Evolutionary conservation across 768 basidiomycete species (phyloP).

Genomic region (Lyophyllum atratum): DNA sequence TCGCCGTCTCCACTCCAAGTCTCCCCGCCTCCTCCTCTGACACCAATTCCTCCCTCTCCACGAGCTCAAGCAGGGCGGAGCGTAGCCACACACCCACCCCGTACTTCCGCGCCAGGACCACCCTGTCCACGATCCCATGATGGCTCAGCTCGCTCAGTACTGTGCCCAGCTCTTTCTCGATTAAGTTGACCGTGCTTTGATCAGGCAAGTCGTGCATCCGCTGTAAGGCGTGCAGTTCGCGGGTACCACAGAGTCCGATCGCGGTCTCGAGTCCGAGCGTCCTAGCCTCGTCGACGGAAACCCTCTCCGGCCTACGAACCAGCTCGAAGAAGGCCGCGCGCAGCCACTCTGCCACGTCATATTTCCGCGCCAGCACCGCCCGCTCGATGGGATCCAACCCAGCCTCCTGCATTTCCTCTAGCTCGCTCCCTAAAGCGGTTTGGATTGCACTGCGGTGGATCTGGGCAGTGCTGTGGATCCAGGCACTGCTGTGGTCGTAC

Average conservation of each 20-base stretch:
- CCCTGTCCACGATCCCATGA: background rate
- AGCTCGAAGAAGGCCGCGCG: conserved; percentile 4
- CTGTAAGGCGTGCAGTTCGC: background rate
- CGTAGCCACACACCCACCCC: conserved; percentile 5
- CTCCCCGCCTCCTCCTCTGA: conserved; percentile 1
- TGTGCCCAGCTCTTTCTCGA: background rate
- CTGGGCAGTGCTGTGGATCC: too few relatives aligned
- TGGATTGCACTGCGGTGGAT: background rate
- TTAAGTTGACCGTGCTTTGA: background rate
- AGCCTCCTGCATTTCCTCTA: background rate
- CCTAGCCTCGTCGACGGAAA: conserved; percentile 6
- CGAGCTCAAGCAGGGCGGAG: conserved; percentile 2
- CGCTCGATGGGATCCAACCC: background rate
- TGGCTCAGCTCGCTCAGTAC: background rate
- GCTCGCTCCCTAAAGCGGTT: background rate
- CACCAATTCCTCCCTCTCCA: background rate
- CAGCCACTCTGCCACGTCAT: conserved; percentile 9
- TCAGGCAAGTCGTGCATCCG: background rate
- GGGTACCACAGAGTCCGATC: conserved; percentile 7
- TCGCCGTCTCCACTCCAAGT: conserved; percentile 6
- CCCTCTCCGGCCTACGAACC: background rate
- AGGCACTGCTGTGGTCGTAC: too few relatives aligned
- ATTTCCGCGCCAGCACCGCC: conserved; percentile 3
- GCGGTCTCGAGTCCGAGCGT: conserved; percentile 7
- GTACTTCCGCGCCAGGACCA: conserved; percentile 4